Base-by-base conservation (phyloP, 768 basidiomycete genomes). In the Psilocybe cubensis region DNA sequence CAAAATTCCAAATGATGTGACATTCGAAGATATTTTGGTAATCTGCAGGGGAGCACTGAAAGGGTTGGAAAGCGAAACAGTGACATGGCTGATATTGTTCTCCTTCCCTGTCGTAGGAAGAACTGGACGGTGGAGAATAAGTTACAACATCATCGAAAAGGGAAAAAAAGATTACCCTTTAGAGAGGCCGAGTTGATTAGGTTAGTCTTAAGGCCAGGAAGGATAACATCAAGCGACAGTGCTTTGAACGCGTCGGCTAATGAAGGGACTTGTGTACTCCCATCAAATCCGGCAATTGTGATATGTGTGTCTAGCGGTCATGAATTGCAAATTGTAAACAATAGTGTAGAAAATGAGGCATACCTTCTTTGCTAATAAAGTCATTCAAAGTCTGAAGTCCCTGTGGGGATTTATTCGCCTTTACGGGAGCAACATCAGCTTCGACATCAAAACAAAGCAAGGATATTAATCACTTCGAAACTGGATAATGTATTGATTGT, bases 61-160 rank as follows among this genome's bases (percentile, higher is more conserved):
- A 3, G 88, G 89, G 67, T 92, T 91, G 44, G 67, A 75, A 27
- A 92, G 76, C 25, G 76, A 69, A 29, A 90, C 87, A 7, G 78
- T 79, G 51, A 87, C 85, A 61, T 88, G 85, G 35, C 82, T 81
- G 58, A 90, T 79, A 67, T 91, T 87, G 62, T 85, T 83, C 54
- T 71, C 69, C 25, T 72, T 73, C 17, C 87, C 88, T 21, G 88
- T 91, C 9, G 86, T 87, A 3, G 84, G 64, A 20, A 91, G 76
- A 42, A 91, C 86, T 84, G 60, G 40, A 47, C 24, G 27, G 20
- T n/a, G 43, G 12, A 40, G 56, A 46, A 40, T 57, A 20, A n/a
- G 21, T 18, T 31, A 14, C 29, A 27, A 4, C 17, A 28, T 12
- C 25, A 51, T 20, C 4, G 29, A 29, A n/a, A 3, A 64, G 25